Conservation (phyloP, 257 asterid species). For the Capsicum chinense region DNA sequence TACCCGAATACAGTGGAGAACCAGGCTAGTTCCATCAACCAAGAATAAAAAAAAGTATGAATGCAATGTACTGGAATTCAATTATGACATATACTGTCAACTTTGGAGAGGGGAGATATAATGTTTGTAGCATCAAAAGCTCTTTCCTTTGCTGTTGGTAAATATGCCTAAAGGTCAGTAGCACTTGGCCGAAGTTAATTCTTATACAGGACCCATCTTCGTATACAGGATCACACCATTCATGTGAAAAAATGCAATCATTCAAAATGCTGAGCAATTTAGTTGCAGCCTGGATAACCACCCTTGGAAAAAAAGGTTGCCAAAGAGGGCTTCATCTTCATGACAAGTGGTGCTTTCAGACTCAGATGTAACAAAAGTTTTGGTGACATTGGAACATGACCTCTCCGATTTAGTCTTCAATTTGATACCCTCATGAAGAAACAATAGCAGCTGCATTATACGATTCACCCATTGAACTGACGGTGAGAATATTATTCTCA, state of each 20-base stretch:
- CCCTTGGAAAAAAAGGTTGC: constrained; percentile 92
- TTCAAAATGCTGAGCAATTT: constrained; percentile 71
- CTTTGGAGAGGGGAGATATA: neutral
- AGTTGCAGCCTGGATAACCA: constrained; percentile 68
- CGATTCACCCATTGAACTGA: constrained; percentile 76
- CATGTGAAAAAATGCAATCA: constrained; percentile 65
- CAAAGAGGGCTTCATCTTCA: constrained; percentile 95
- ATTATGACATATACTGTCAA: neutral
- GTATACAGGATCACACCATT: constrained; percentile 61
- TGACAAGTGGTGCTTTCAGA: constrained; percentile 69
- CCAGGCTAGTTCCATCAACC: constrained; percentile 25
- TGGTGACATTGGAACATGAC: constrained; percentile 59
- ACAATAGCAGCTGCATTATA: constrained; percentile 64
- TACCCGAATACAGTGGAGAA: constrained; percentile 50
- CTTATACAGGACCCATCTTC: constrained; percentile 48
- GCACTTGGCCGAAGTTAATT: neutral
- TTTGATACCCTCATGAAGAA: constrained; percentile 84
- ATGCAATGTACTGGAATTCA: neutral
- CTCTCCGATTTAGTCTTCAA: constrained; percentile 74
- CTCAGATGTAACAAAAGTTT: constrained; percentile 68
- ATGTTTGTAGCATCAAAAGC: constrained; percentile 8
- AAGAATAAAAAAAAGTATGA: neutral
- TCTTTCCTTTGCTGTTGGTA: neutral
- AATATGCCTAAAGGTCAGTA: neutral
- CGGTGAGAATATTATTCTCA: constrained; percentile 66